A percentile compares a stretch with the other conserved stretches of the same genome.
Conservation (phyloP, 257 asterid species). For the Solanum medicagineum region DNA sequence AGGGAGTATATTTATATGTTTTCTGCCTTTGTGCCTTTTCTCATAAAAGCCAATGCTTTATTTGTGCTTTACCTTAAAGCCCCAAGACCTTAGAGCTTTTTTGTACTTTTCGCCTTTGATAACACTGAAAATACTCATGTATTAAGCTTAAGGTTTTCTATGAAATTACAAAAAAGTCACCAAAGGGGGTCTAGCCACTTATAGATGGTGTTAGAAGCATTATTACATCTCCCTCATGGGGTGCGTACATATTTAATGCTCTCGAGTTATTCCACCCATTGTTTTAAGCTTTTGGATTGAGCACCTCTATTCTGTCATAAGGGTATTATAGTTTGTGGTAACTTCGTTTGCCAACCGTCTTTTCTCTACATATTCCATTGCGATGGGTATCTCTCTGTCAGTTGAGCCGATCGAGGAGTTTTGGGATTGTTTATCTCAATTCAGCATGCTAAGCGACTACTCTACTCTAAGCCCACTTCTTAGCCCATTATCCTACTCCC, state of each 20-base stretch:
- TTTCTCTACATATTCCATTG: background rate
- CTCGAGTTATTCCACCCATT: background rate
- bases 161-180: background rate
- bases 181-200: background rate
- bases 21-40: no score
- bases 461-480: background rate
- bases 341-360: background rate
- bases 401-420: background rate
- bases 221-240: background rate
- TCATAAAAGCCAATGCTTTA: no score
- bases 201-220: background rate
- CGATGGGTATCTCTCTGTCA: background rate
- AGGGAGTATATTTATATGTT: no score
- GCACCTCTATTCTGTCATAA: background rate
- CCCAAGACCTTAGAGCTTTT: no score
- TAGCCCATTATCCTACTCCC: background rate
- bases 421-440: background rate
- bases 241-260: background rate
- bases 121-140: background rate
- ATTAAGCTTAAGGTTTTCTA: background rate
- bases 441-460: background rate
- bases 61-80: no score
- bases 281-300: background rate
- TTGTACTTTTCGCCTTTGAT: no score
- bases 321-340: background rate